Evolutionary conservation across 257 asterid species (phyloP).

Genomic region (Solanum stenotomum): DNA sequence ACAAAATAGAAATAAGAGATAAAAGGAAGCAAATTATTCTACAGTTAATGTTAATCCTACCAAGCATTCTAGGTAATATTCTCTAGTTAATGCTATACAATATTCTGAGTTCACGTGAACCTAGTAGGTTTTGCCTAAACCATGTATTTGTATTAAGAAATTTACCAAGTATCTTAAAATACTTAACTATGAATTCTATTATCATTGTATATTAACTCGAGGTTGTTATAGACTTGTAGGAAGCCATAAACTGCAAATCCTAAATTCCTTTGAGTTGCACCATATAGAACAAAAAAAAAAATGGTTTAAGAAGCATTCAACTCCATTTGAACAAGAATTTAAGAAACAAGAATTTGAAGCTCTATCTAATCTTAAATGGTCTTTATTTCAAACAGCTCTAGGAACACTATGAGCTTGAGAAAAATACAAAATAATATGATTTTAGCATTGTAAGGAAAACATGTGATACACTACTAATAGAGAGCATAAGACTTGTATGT

Average conservation of each 20-base stretch:
- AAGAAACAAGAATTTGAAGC: not conserved
- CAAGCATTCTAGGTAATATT: not conserved
- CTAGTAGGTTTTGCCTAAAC: not conserved
- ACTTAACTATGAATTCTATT: not conserved
- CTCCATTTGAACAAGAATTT: not conserved
- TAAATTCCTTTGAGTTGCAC: not conserved
- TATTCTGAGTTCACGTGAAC: not conserved
- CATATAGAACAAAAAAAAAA: not conserved
- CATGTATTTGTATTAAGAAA: not conserved
- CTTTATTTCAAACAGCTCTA: slow-evolving; percentile 8
- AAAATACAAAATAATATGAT: slow-evolving; percentile 16
- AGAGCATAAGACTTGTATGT: slow-evolving; percentile 3
- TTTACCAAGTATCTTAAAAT: not conserved
- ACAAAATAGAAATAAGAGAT: not conserved
- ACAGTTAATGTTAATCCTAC: not conserved
- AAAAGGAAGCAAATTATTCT: not conserved
- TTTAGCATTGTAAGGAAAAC: not conserved
- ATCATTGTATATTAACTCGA: not conserved
- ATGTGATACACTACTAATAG: not conserved
- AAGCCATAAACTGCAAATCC: not conserved
- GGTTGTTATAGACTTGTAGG: not conserved
- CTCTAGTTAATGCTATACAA: not conserved
- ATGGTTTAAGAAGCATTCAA: not conserved
- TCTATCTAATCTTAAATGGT: not conserved
- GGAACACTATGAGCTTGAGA: slow-evolving; percentile 1